Evolutionary conservation across 176 grass and related monocot genomes (phyloP).

Genomic region (Microstegium vimineum): DNA sequence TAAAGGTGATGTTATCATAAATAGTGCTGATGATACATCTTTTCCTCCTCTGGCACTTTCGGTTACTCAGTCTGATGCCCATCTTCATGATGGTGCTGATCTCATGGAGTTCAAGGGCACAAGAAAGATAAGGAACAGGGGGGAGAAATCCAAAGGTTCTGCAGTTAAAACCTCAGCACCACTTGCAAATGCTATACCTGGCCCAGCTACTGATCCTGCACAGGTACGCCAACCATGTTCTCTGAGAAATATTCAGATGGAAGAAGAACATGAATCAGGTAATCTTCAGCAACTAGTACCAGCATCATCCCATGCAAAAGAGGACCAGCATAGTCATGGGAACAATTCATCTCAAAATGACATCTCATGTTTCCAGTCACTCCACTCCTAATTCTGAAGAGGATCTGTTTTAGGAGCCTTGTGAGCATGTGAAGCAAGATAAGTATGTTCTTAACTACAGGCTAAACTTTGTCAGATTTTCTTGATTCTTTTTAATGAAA

Average conservation of each 20-base stretch:
- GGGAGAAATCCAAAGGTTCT: conserved; percentile 56
- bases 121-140: conserved; percentile 82
- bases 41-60: conserved; percentile 32
- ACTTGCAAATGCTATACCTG: conserved; percentile 2
- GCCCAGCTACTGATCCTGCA: neutral
- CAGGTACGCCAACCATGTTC: neutral
- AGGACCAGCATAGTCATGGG: neutral
- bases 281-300: neutral
- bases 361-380: neutral
- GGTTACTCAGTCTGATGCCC: conserved; percentile 22
- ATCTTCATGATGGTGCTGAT: no score
- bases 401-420: neutral
- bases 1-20: conserved; percentile 32
- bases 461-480: neutral
- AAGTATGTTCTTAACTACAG: neutral
- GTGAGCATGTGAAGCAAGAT: conserved; percentile 6
- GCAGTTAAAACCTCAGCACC: conserved; percentile 31
- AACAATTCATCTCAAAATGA: neutral
- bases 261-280: neutral
- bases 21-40: conserved; percentile 20
- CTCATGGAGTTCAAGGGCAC: conserved; percentile 78
- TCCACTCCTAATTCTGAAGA: neutral
- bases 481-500: neutral
- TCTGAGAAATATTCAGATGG: conserved; percentile 1
- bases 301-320: neutral